phyloP scores from a whole-genome alignment of 1,139 yeast genomes.

The Debaryomyces subglobosus region DNA sequence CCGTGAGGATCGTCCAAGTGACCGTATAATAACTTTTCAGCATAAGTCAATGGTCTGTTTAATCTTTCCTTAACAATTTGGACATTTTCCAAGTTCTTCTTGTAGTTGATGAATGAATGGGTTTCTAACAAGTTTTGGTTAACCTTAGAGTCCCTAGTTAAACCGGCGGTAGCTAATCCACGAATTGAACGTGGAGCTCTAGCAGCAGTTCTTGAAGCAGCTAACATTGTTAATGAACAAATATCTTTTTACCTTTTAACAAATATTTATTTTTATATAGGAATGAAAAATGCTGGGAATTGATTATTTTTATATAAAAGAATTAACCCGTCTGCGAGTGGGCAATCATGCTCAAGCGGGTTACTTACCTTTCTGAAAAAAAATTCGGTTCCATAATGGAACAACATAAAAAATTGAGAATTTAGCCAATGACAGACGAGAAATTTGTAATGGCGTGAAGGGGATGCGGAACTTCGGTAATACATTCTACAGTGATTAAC shows the following conservation, averaged over 20 bases:
- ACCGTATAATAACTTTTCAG: slow-evolving; percentile 94
- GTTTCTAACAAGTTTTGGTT: slow-evolving; percentile 89
- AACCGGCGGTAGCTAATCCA: slow-evolving; percentile 74
- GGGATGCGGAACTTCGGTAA: slow-evolving; percentile 6
- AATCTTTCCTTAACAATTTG: slow-evolving; percentile 85
- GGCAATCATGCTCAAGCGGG: slow-evolving; percentile 11
- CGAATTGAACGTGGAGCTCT: slow-evolving; percentile 48
- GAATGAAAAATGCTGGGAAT: slow-evolving; percentile 5
- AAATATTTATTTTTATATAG: neutral
- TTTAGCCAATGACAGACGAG: slow-evolving; percentile 20
- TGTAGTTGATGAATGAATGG: slow-evolving; percentile 78
- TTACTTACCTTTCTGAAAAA: slow-evolving; percentile 3
- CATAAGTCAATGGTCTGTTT: slow-evolving; percentile 93
- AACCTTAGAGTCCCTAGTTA: slow-evolving; percentile 91
- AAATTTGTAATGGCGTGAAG: slow-evolving; percentile 21
- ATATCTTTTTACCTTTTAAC: slow-evolving; percentile 4
- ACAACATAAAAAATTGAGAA: neutral
- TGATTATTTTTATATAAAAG: slow-evolving; percentile 4
- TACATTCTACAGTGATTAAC: neutral
- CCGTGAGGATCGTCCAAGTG: slow-evolving; percentile 95
- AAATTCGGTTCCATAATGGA: slow-evolving; percentile 12
- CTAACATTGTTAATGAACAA: slow-evolving; percentile 32
- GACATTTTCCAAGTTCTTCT: slow-evolving; percentile 79
- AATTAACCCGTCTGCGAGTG: slow-evolving; percentile 4
- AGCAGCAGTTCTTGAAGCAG: slow-evolving; percentile 39